Evolutionary conservation across 2,329 filamentous ascomycete genomes (phyloP).

Genomic region (Hypoxylon sp.): DNA sequence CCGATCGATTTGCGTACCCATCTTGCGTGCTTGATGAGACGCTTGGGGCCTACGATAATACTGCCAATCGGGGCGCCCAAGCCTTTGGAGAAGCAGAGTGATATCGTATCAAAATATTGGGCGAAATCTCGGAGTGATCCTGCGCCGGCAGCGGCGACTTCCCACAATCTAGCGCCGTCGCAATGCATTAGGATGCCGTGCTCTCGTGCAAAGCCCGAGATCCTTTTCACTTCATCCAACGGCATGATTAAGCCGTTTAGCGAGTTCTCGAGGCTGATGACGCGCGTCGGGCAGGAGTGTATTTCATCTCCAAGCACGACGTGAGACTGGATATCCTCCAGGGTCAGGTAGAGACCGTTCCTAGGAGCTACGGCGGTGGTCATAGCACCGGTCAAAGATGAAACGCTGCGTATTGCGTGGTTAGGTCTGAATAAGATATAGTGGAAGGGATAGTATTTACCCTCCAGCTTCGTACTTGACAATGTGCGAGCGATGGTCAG

Average conservation of each 20-base stretch:
- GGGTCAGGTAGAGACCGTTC: slow-evolving; percentile 60
- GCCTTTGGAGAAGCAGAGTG: slow-evolving; percentile 67
- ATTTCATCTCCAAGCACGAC: slow-evolving; percentile 60
- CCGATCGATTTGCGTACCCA: slow-evolving; percentile 87
- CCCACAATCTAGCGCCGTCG: slow-evolving; percentile 68
- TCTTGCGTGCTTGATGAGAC: slow-evolving; percentile 76
- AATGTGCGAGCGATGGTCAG: slow-evolving; percentile 78
- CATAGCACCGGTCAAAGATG: slow-evolving; percentile 75
- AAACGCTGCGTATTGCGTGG: slow-evolving; percentile 57
- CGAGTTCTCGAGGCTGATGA: slow-evolving; percentile 62
- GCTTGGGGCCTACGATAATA: slow-evolving; percentile 61
- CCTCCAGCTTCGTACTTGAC: slow-evolving; percentile 70
- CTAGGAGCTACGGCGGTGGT: slow-evolving; percentile 62
- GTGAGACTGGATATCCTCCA: slow-evolving; percentile 59
- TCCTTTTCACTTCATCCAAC: slow-evolving; percentile 54
- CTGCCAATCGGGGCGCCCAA: slow-evolving; percentile 68
- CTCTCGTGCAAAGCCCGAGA: slow-evolving; percentile 54
- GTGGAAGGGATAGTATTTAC: slow-evolving; percentile 37
- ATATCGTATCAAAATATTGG: slow-evolving; percentile 64
- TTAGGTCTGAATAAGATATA: slow-evolving; percentile 26
- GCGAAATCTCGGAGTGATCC: slow-evolving; percentile 61
- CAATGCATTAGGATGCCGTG: slow-evolving; percentile 63
- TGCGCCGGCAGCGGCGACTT: slow-evolving; percentile 62
- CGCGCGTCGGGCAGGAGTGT: slow-evolving; percentile 59
- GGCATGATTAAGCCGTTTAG: slow-evolving; percentile 57